These are phyloP conservation scores for Dioscorea alata DNA, from an alignment of 106 monocot genomes.

Conservation along the genomic window DNA sequence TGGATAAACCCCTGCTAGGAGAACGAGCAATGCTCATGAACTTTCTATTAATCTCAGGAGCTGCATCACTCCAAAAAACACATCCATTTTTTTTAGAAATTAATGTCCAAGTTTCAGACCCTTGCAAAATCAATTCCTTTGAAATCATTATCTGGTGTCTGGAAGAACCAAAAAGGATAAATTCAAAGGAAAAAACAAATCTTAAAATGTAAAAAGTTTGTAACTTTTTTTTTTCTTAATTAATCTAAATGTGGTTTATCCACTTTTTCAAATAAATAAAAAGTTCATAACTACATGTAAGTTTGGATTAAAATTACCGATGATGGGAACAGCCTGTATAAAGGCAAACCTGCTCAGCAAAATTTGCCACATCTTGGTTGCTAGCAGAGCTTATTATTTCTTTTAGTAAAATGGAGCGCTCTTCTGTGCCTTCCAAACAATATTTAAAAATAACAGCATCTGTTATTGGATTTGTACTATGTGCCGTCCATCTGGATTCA, in stretches of 20 bases:
- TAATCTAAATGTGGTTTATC: no score
- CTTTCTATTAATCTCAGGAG: conserved; percentile 66
- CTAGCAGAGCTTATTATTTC: conserved; percentile 31
- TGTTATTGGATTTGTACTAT: conserved; percentile 27
- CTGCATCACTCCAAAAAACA: conserved; percentile 63
- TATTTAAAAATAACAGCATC: conserved; percentile 72
- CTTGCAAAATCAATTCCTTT: conserved; percentile 56
- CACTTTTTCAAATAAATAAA: background rate
- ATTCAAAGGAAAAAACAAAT: background rate
- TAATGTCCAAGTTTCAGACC: conserved; percentile 53
- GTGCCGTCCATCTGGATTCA: conserved; percentile 14
- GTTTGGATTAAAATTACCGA: conserved; percentile 34
- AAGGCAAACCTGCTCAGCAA: conserved; percentile 70
- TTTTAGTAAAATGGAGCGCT: conserved; percentile 56
- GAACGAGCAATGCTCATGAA: conserved; percentile 71
- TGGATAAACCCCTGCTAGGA: conserved; percentile 55
- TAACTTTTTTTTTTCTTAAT: no score
- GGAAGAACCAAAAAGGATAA: conserved; percentile 2
- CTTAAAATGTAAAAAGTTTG: background rate
- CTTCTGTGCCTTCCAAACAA: conserved; percentile 67
- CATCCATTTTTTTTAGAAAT: conserved; percentile 46
- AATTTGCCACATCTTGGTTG: conserved; percentile 51
- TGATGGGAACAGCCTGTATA: conserved; percentile 90
- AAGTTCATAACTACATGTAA: background rate
- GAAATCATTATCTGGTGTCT: conserved; percentile 80